Percentiles rank a stretch among this genome's conserved stretches.
phyloP scores from a whole-genome alignment of 495 filamentous ascomycete genomes.

The Tetracladium marchalianum region DNA sequence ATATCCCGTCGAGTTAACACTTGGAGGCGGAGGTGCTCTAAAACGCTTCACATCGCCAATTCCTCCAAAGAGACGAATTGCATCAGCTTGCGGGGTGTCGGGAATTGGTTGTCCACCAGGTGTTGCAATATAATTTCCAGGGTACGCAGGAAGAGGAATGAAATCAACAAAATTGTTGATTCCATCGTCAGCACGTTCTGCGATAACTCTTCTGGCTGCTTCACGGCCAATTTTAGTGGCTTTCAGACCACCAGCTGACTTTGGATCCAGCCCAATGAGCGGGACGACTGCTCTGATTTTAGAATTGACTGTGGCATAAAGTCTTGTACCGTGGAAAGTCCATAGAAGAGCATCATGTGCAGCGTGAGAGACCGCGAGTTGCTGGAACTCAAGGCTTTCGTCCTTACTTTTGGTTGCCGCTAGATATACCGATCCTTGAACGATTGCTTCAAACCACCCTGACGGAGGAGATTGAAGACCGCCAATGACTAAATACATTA shows the following conservation, averaged over 20 bases:
- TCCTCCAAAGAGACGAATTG: slow-evolving; percentile 18
- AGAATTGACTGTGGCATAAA: slow-evolving; percentile 19
- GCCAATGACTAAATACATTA: slow-evolving; percentile 12
- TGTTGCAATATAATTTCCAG: slow-evolving; percentile 23
- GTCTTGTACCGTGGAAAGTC: slow-evolving; percentile 27
- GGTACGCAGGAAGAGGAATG: slow-evolving; percentile 12
- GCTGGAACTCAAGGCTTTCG: slow-evolving; percentile 22
- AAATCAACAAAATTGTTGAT: slow-evolving; percentile 27
- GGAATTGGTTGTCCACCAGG: slow-evolving; percentile 21
- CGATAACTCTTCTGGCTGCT: slow-evolving; percentile 20
- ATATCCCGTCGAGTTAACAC: slow-evolving; percentile 11
- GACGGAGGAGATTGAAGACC: slow-evolving; percentile 26
- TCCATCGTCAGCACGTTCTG: slow-evolving; percentile 22
- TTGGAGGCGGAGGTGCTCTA: slow-evolving; percentile 19
- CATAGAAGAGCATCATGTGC: slow-evolving; percentile 26
- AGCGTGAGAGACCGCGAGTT: slow-evolving; percentile 30
- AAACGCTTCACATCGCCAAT: slow-evolving; percentile 21
- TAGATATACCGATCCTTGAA: slow-evolving; percentile 24
- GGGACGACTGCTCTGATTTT: slow-evolving; percentile 20
- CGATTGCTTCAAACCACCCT: slow-evolving; percentile 22
- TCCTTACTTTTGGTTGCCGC: slow-evolving; percentile 21
- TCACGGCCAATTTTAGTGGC: slow-evolving; percentile 19
- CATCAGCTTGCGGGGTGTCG: slow-evolving; percentile 23
- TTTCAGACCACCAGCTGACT: slow-evolving; percentile 14
- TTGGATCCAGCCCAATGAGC: slow-evolving; percentile 21